Percentiles rank a stretch among this genome's conserved stretches.
phyloP scores from a whole-genome alignment of 345 rosid species.

The Lepidium sativum region DNA sequence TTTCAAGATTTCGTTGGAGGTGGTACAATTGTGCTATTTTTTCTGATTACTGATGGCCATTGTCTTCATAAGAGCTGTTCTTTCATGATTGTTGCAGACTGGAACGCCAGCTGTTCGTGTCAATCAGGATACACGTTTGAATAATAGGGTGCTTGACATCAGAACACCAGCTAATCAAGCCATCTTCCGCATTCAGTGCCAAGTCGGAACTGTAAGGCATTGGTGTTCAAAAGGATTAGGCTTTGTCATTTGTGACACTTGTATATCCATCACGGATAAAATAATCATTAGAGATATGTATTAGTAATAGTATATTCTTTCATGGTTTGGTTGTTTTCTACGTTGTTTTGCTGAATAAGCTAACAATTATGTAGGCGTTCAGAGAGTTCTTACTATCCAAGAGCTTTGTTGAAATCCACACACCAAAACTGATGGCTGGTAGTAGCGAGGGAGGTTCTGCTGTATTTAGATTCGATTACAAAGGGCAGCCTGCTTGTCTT shows the following conservation, averaged over 20 bases:
- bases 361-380: conserved; percentile 44
- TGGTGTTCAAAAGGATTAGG: background rate
- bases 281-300: too few species aligned
- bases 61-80: background rate
- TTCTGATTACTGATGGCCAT: background rate
- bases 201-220: conserved; percentile 13
- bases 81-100: conserved; percentile 31
- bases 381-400: conserved; percentile 48
- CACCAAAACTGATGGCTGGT: conserved; percentile 82
- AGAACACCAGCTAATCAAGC: conserved; percentile 83
- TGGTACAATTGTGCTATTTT: background rate
- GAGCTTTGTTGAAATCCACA: conserved; percentile 70
- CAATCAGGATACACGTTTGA: conserved; percentile 78
- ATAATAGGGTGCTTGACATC: conserved; percentile 59
- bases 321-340: background rate
- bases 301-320: background rate
- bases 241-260: background rate
- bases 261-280: too few species aligned
- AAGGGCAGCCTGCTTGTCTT: conserved; percentile 80
- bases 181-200: conserved; percentile 56
- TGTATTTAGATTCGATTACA: conserved; percentile 83
- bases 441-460: conserved; percentile 97
- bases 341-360: background rate
- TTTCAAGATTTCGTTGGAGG: background rate
- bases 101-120: conserved; percentile 60